A percentile compares a stretch with the other conserved stretches of the same genome.
These are phyloP conservation scores for Trypanosoma boissoni DNA, from an alignment of 208 protist species.

Conservation along the genomic window DNA sequence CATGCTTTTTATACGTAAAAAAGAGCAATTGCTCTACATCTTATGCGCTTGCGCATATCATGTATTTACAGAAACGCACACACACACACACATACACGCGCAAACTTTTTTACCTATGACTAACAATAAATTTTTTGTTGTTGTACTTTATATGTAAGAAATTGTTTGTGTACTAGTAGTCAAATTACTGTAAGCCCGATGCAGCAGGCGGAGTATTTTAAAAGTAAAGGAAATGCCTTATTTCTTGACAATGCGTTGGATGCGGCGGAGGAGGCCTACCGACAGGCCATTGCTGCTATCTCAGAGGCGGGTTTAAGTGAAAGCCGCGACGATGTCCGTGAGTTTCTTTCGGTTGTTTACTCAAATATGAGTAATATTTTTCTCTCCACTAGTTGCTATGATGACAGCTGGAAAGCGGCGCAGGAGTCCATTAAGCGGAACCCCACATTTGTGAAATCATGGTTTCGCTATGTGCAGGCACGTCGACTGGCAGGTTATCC, in stretches of 20 bases:
- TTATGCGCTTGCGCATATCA: no score
- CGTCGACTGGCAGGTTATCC: constrained; percentile 48
- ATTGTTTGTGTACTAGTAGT: constrained; percentile 10
- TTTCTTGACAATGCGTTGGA: constrained; percentile 36
- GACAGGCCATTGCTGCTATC: constrained; percentile 25
- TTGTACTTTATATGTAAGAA: neutral
- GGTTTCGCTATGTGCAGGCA: constrained; percentile 66
- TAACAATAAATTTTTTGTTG: no score
- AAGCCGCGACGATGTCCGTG: neutral
- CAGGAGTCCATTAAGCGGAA: constrained; percentile 33
- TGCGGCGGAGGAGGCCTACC: constrained; percentile 39
- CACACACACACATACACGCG: no score
- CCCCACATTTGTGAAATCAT: constrained; percentile 51
- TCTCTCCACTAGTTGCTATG: constrained; percentile 26
- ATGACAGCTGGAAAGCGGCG: constrained; percentile 41
- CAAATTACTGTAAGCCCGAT: constrained; percentile 21
- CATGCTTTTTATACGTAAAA: no score
- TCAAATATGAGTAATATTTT: constrained; percentile 74
- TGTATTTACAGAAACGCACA: no score
- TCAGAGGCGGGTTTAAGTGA: neutral
- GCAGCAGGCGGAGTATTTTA: constrained; percentile 28
- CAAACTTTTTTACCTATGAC: no score
- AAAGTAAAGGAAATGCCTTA: constrained; percentile 56
- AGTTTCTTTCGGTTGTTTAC: constrained; percentile 50
- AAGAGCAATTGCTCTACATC: no score